Evolutionary conservation across 306 rosid genomes (phyloP), one percentile per base, ranked within the genome.

Genomic region (Lupinus albus): DNA sequence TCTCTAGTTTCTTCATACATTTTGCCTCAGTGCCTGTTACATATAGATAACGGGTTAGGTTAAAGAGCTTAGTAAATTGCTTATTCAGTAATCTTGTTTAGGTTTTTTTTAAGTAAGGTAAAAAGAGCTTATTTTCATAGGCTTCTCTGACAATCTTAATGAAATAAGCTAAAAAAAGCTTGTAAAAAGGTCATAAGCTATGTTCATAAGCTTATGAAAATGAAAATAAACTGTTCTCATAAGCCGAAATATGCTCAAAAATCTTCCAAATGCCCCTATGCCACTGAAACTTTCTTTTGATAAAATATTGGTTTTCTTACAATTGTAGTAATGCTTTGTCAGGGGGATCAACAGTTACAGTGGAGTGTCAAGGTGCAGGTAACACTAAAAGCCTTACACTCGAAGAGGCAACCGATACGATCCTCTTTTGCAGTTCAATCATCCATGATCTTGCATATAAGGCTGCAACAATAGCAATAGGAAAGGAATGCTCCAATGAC

Each of bases 401-500:
- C 20, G 99, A 86, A 74, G 99, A 93, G 87, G 99, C 94, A 58
- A 90, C 99, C 4, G 91, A 93, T 72, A 84, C 97, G 12, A 93
- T 93, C 39, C 92, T 93, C 17, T 88, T 93, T 81, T 93, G 99
- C 89, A 89, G 94, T 59, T 90, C 99, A 64, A 86, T 93, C 16
- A 84, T 93, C 81, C 97, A 90, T 53, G 94, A 88, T 81, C 84
- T 93, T 73, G 96, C 97, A 46, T 88, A 82, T 70, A 66, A 91
- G 64, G 97, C 99, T 58, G 97, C 96, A 70, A 70, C 90, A 14
- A 80, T 83, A 49, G 96, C 90, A 52, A 80, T 90, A 70, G 96
- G 86, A 77, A 90, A 86, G 67, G 94, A 93, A 79, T 71, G 41
- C 49, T 67, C 88, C 30, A 4, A 25, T 1, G 80, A 67, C 2